Evolutionary conservation across 805 yeast species (phyloP).

Genomic region (Candida suzukii): DNA sequence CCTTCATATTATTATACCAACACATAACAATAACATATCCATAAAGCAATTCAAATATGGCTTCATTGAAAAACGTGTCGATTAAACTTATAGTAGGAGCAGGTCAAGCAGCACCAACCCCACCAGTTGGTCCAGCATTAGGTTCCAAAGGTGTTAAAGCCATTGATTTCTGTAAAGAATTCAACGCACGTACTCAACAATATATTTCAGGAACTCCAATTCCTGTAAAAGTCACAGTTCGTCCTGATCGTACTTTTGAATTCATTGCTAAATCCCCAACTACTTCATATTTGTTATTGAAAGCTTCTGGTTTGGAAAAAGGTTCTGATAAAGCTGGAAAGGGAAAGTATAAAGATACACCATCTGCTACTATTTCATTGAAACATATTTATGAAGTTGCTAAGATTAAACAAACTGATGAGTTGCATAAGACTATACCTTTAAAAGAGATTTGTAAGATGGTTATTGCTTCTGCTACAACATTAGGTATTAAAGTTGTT

Average conservation of each 20-base stretch:
- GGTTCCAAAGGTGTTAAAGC: conserved; percentile 99
- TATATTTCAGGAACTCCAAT: conserved; percentile 82
- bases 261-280: conserved; percentile 90
- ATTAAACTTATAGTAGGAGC: conserved; percentile 93
- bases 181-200: conserved; percentile 92
- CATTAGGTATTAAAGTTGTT: conserved; percentile 79
- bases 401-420: conserved; percentile 83
- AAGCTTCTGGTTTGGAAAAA: conserved; percentile 73
- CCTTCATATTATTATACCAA: neutral
- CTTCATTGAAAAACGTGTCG: conserved; percentile 47
- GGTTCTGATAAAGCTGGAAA: conserved; percentile 71
- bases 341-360: conserved; percentile 41
- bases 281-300: conserved; percentile 75
- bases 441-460: conserved; percentile 75
- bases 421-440: conserved; percentile 62
- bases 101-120: conserved; percentile 97
- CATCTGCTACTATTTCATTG: conserved; percentile 43
- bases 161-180: conserved; percentile 96
- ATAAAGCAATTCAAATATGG: conserved; percentile 8
- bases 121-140: conserved; percentile 98
- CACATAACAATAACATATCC: neutral
- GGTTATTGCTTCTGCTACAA: conserved; percentile 81
- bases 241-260: conserved; percentile 85
- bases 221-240: conserved; percentile 77
- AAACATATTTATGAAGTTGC: conserved; percentile 95